Evolutionary conservation across 345 rosid species (phyloP).

Genomic region (Streptanthus diversifolius): DNA sequence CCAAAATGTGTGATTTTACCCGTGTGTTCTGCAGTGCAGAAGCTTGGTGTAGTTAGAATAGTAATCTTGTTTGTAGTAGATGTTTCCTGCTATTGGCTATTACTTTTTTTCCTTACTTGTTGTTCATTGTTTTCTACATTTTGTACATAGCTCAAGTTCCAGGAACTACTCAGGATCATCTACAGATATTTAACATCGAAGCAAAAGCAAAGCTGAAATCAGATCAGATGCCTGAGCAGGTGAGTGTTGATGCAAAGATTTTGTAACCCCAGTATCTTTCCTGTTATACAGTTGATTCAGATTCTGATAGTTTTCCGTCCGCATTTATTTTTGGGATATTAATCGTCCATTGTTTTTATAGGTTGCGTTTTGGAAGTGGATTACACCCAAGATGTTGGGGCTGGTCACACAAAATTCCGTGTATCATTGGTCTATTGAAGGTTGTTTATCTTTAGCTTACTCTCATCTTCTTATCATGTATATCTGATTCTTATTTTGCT

Average conservation of each 20-base stretch:
- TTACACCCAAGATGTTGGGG: constrained; percentile 87
- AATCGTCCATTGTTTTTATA: constrained; percentile 25
- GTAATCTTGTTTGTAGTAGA: not conserved
- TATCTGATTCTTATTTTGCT: constrained; percentile 15
- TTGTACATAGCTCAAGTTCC: constrained; percentile 78
- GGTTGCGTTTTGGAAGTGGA: constrained; percentile 99
- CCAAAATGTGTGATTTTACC: not conserved
- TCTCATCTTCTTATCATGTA: not conserved
- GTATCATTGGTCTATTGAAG: constrained; percentile 99
- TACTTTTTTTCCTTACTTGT: not conserved
- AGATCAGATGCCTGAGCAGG: constrained; percentile 99
- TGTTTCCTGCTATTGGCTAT: not conserved
- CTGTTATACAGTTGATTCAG: not conserved
- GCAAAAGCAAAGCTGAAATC: constrained; percentile 90
- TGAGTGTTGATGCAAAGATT: constrained; percentile 25
- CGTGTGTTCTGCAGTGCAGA: not conserved
- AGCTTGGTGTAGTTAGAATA: not conserved
- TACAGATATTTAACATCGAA: constrained; percentile 98
- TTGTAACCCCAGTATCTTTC: not conserved
- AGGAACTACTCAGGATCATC: constrained; percentile 95
- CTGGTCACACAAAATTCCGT: constrained; percentile 83
- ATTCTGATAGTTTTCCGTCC: not conserved
- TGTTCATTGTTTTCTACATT: constrained; percentile 8
- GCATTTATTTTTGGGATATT: not conserved
- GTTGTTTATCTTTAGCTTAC: constrained; percentile 36